Percentiles rank a stretch among this genome's conserved stretches.
These are phyloP conservation scores for Beauveria scarabaeidicola DNA, from an alignment of 2,329 filamentous ascomycete genomes.

Conservation along the genomic window DNA sequence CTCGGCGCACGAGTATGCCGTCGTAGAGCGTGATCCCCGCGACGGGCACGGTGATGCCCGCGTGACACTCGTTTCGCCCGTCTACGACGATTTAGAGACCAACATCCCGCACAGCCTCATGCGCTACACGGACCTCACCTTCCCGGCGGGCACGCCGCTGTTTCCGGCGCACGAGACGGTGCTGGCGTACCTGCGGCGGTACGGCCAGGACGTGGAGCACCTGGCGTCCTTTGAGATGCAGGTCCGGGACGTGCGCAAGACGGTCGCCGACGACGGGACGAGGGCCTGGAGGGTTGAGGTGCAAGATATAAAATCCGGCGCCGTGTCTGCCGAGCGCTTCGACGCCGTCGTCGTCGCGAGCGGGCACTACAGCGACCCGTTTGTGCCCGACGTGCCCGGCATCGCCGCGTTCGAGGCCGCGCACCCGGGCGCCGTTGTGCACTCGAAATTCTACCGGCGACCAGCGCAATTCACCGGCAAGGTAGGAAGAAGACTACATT, in stretches of 20 bases:
- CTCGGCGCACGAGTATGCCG: slow-evolving; percentile 34
- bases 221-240: slow-evolving; percentile 55
- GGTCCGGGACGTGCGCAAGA: slow-evolving; percentile 38
- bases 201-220: slow-evolving; percentile 49
- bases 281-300: slow-evolving; percentile 41
- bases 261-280: slow-evolving; percentile 13
- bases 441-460: slow-evolving; percentile 61
- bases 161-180: slow-evolving; percentile 60
- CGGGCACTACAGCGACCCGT: slow-evolving; percentile 54
- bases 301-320: slow-evolving; percentile 21
- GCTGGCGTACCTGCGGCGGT: slow-evolving; percentile 55
- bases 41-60: neutral
- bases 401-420: slow-evolving; percentile 42
- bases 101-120: slow-evolving; percentile 69
- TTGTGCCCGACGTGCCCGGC: slow-evolving; percentile 48
- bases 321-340: slow-evolving; percentile 30
- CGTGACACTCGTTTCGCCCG: slow-evolving; percentile 54
- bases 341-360: slow-evolving; percentile 56
- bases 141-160: slow-evolving; percentile 48
- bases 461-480: slow-evolving; percentile 25
- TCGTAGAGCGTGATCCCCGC: slow-evolving; percentile 22
- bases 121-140: slow-evolving; percentile 56
- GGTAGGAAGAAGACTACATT: slow-evolving; percentile 13
- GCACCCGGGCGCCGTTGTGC: slow-evolving; percentile 43
- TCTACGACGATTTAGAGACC: slow-evolving; percentile 64